Percentiles rank a stretch among this genome's conserved stretches.
Conservation (phyloP, 352 stramenopile species). For the Blastocystis sp. region DNA sequence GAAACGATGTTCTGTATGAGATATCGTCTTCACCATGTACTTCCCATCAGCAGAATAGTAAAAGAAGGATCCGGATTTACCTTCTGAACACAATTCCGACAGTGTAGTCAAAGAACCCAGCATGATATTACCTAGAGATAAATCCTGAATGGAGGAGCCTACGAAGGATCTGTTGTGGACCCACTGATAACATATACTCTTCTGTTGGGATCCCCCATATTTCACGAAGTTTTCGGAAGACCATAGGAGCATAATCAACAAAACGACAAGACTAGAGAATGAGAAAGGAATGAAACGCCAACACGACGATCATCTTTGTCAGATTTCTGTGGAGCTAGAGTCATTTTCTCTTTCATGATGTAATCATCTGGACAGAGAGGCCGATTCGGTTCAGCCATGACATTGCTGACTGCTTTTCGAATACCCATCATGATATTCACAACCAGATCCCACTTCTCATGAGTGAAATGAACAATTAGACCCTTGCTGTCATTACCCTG, state of each 20-base stretch:
- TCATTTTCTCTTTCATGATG: conserved; percentile 80
- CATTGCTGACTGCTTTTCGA: conserved; percentile 84
- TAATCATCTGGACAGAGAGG: conserved; percentile 73
- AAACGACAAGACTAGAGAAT: conserved; percentile 77
- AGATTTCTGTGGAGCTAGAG: conserved; percentile 66
- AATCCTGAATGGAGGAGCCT: not conserved
- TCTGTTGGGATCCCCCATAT: conserved; percentile 82
- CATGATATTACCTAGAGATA: conserved; percentile 68
- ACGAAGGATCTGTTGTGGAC: conserved; percentile 69
- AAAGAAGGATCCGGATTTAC: conserved; percentile 97
- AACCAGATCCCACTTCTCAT: conserved; percentile 93
- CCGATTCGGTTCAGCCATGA: conserved; percentile 73
- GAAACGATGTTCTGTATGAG: conserved; percentile 96
- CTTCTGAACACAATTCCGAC: conserved; percentile 70
- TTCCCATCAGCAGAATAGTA: conserved; percentile 95
- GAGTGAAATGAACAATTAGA: conserved; percentile 71
- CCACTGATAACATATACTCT: conserved; percentile 84
- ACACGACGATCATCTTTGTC: conserved; percentile 75
- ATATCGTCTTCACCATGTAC: conserved; percentile 99
- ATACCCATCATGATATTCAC: conserved; percentile 98
- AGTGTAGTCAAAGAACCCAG: conserved; percentile 69
- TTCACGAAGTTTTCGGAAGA: conserved; percentile 81
- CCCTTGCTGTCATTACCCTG: conserved; percentile 40
- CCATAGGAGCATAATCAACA: conserved; percentile 82
- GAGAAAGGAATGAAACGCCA: conserved; percentile 76